Conservation (phyloP, 805 yeast species). For the Candida mattraensis region DNA sequence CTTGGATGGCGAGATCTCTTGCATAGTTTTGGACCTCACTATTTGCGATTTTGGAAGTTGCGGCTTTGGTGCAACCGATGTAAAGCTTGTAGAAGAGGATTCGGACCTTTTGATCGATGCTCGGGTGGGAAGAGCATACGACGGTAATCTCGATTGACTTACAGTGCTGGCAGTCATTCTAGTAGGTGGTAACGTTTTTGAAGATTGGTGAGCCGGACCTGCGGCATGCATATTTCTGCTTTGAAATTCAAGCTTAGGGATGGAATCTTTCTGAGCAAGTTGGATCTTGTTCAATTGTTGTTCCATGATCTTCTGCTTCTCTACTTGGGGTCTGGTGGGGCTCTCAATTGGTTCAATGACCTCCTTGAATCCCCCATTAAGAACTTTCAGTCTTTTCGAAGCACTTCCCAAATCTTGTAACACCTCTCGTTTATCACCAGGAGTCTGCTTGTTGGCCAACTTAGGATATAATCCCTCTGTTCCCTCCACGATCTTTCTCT, state of each 20-base stretch:
- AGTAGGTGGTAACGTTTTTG: background rate
- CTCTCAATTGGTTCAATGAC: slow-evolving; percentile 22
- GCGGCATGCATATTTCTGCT: background rate
- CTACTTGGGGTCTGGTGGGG: slow-evolving; percentile 30
- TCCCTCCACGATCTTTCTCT: slow-evolving; percentile 8
- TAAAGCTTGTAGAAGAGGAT: slow-evolving; percentile 3
- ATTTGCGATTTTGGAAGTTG: slow-evolving; percentile 5
- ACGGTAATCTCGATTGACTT: slow-evolving; percentile 12
- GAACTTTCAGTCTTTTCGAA: slow-evolving; percentile 28
- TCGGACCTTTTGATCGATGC: slow-evolving; percentile 17
- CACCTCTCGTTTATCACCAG: slow-evolving; percentile 29
- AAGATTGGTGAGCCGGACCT: slow-evolving; percentile 3
- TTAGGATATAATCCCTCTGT: slow-evolving; percentile 5
- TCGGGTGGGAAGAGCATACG: slow-evolving; percentile 22
- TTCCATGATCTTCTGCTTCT: slow-evolving; percentile 24
- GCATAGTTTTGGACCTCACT: slow-evolving; percentile 21
- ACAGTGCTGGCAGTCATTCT: background rate
- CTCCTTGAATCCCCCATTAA: slow-evolving; percentile 29
- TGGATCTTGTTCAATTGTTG: slow-evolving; percentile 19
- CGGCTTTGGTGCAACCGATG: slow-evolving; percentile 4
- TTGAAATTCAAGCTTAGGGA: slow-evolving; percentile 11
- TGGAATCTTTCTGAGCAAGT: slow-evolving; percentile 3
- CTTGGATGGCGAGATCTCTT: slow-evolving; percentile 21
- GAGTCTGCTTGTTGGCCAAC: slow-evolving; percentile 10
- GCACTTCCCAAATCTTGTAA: slow-evolving; percentile 29